A percentile compares a stretch with the other conserved stretches of the same genome.
Evolutionary conservation across 2,329 filamentous ascomycete genomes (phyloP).

Genomic region (Aspergillus intermedius): DNA sequence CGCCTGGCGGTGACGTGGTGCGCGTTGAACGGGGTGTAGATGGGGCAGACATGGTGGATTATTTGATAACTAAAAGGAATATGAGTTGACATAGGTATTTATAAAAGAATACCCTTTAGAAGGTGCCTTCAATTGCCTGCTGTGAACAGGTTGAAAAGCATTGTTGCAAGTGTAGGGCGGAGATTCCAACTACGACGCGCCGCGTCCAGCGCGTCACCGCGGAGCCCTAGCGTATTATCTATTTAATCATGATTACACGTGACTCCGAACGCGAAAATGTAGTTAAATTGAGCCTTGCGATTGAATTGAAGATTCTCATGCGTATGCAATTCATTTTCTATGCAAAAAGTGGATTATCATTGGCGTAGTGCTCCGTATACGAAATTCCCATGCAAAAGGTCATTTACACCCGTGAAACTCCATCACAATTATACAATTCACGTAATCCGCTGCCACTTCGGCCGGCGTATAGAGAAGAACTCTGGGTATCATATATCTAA

Average conservation of each 20-base stretch:
- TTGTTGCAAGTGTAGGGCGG: not conserved
- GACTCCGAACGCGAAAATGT: not conserved
- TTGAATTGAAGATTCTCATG: not conserved
- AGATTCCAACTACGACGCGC: conserved; percentile 1
- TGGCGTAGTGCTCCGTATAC: not conserved
- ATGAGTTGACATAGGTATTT: not conserved
- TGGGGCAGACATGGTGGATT: conserved; percentile 22
- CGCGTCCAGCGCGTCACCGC: conserved; percentile 6
- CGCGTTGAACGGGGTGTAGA: conserved; percentile 30
- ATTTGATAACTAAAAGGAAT: not conserved
- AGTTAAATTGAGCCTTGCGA: not conserved
- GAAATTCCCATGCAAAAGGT: conserved; percentile 1
- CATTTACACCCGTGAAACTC: not conserved
- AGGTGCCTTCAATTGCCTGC: not conserved
- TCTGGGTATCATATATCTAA: not conserved
- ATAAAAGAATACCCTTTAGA: not conserved
- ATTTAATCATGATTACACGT: not conserved
- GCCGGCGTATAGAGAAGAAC: not conserved
- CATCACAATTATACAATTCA: not conserved
- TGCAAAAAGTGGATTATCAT: not conserved
- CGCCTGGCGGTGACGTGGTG: conserved; percentile 20
- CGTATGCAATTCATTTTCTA: not conserved
- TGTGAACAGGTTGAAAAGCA: not conserved
- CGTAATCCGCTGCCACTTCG: not conserved
- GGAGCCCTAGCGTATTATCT: not conserved